phyloP scores from a whole-genome alignment of 768 basidiomycete genomes.

The Pleurotus citrinopileatus region DNA sequence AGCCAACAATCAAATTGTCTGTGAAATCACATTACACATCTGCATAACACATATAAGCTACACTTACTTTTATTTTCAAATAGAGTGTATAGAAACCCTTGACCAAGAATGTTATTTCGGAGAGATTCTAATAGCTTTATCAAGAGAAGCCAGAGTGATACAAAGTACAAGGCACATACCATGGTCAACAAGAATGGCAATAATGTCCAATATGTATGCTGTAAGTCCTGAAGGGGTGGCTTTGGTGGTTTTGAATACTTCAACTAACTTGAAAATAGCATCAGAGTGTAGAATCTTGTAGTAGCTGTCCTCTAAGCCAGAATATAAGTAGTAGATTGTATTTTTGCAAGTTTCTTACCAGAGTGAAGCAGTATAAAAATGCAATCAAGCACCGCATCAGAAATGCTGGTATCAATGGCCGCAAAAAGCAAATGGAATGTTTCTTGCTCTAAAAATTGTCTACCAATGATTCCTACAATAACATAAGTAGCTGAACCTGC shows the following conservation, averaged over 20 bases:
- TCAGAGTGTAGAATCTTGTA: background rate
- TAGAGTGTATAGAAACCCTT: background rate
- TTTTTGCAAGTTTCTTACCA: no score
- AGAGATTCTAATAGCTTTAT: background rate
- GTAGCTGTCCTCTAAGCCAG: background rate
- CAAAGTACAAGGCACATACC: background rate
- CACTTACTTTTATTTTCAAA: background rate
- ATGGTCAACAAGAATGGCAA: background rate
- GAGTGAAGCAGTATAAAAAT: no score
- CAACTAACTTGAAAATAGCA: background rate
- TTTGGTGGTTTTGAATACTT: background rate
- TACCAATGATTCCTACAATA: background rate
- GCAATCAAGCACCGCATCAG: no score
- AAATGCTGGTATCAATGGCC: background rate
- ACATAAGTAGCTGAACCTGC: background rate
- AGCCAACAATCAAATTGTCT: background rate
- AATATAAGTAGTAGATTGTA: background rate
- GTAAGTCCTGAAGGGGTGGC: no score
- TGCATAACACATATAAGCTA: background rate
- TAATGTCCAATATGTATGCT: background rate
- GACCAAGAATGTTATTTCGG: background rate
- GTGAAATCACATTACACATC: background rate
- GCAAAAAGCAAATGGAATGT: background rate
- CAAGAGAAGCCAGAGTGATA: background rate
- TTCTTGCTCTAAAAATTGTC: background rate